Evolutionary conservation across 2,329 filamentous ascomycete species (phyloP).

Genomic region (Aspergillus hortae): DNA sequence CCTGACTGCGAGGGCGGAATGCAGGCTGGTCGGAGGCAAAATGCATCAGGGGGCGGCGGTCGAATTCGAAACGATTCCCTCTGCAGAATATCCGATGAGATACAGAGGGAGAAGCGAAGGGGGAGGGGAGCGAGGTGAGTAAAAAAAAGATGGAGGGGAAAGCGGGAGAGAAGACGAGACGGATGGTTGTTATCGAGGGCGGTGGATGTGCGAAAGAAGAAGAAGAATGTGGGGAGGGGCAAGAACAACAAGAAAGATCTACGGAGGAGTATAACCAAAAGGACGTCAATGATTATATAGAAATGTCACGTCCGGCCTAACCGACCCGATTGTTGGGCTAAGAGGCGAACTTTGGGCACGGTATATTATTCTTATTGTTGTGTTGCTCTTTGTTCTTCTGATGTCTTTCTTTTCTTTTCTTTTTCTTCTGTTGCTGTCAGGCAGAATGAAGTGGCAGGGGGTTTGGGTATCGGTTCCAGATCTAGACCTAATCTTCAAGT

Average conservation of each 20-base stretch:
- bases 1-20: background rate
- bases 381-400: background rate
- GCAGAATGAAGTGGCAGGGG: background rate
- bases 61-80: background rate
- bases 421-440: background rate
- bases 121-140: too few relatives aligned
- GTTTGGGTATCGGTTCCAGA: too few relatives aligned
- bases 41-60: slow-evolving; percentile 6
- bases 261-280: background rate
- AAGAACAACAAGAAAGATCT: background rate
- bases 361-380: background rate
- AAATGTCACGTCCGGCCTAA: background rate
- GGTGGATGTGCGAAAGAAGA: background rate
- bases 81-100: background rate
- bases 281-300: slow-evolving; percentile 1
- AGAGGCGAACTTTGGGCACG: background rate
- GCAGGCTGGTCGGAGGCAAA: background rate
- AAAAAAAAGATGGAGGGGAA: too few relatives aligned
- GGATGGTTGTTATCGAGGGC: too few relatives aligned
- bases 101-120: too few relatives aligned
- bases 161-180: too few relatives aligned
- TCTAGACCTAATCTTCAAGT: too few relatives aligned
- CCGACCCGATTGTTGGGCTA: background rate
- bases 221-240: background rate
- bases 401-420: too few relatives aligned